Base-by-base conservation (phyloP, 2,329 filamentous ascomycete species). In the Thielaviopsis euricoi region DNA sequence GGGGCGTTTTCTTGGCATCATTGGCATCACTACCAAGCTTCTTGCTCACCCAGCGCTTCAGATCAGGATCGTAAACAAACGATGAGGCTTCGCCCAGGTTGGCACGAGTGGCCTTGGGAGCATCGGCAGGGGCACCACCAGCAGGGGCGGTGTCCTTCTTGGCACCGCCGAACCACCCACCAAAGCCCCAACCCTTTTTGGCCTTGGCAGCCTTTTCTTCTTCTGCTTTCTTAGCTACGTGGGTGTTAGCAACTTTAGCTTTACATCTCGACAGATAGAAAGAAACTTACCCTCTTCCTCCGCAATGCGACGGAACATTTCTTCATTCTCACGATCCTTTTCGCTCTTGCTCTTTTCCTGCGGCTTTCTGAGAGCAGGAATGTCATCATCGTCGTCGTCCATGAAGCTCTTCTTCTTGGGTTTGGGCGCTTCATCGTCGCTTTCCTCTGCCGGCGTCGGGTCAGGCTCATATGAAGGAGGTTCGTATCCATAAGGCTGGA, bases 41-140 rank as follows among this genome's bases (percentile, higher is more conserved):
- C 75, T 96, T 96, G 74, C 98, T 97, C 68, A 98, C 78, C 94
- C 94, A 98, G 68, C 93, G 89, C 74, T 95, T 94, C 56, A 95
- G 79, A n/a, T 96, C 87, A 2, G 89, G 86, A 67, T 98, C 93
- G 66, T 93, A 98, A 64, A 91, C 85, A 70, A 98, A 96, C 52
- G 83, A 89, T 69, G 82, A 95, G 66, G 93, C 82, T 70, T 98
- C 94, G 61, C 91, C 94, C 9, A 98, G 79, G 66, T 98, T 98
- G 62, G 94, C 93, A 64, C 81, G 83, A 68, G 96, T 87, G n/a
- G 90, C 74, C 66, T 85, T 85, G 66, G 76, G 77, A 4, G 74
- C 68, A n/a, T 71, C 68, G 7, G 71, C 64, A 25, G 70, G 71
- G n/a, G 72, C 67, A 25, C 66, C 65, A 19, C 64, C 61, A 2